Evolutionary conservation across 2,329 filamentous ascomycete species (phyloP).

Genomic region (Aspergillus costaricaensis): DNA sequence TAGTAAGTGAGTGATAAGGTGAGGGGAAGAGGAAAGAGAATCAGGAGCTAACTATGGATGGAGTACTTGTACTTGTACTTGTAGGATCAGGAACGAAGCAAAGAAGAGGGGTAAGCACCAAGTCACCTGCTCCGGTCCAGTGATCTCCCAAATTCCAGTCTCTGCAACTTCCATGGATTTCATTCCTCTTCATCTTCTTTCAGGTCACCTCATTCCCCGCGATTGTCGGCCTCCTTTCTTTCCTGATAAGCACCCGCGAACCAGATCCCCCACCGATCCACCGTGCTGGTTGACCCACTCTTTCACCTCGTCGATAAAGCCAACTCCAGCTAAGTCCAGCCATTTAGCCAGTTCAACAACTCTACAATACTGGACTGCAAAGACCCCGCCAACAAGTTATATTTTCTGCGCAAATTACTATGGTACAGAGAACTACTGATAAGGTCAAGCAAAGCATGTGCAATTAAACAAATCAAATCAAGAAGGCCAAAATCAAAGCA

Average conservation of each 20-base stretch:
- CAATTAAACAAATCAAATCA: constrained; percentile 23
- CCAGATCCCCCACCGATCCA: neutral
- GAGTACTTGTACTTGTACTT: neutral
- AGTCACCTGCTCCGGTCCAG: constrained; percentile 16
- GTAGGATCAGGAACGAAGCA: neutral
- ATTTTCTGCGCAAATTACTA: constrained; percentile 41
- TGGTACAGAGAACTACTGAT: constrained; percentile 40
- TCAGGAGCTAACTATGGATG: constrained; percentile 10
- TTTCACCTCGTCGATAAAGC: neutral
- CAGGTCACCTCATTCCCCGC: neutral
- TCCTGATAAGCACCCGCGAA: neutral
- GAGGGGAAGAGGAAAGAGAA: constrained; percentile 6
- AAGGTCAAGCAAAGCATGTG: constrained; percentile 23
- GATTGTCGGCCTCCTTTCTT: neutral
- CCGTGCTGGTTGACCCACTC: neutral
- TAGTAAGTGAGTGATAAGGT: neutral
- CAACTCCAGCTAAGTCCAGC: neutral
- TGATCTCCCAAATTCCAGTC: neutral
- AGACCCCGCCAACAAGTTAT: constrained; percentile 33
- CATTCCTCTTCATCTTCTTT: too few relatives aligned
- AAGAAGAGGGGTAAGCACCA: constrained; percentile 1
- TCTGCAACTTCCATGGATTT: neutral
- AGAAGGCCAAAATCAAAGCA: constrained; percentile 10
- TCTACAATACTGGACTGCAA: neutral
- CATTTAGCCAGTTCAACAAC: neutral